Evolutionary conservation across 768 basidiomycete species (phyloP), one percentile per base, ranked within the genome.

Genomic region (Neoboletus brunneissimus): DNA sequence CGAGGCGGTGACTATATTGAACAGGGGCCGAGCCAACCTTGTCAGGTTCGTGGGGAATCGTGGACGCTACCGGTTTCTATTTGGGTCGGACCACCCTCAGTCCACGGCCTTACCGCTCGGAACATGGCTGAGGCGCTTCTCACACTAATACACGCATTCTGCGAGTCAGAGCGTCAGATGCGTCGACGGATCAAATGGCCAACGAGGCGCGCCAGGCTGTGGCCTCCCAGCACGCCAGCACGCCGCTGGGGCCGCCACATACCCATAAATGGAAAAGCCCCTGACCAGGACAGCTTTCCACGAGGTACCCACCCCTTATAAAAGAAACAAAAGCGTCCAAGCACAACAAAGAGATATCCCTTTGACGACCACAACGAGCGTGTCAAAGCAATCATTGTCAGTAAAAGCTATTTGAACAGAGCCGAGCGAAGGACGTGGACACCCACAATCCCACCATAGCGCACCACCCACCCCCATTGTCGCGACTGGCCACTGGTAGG

Each of bases 351-450:
- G 35, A 42, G 29, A 34, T n/a, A n/a, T n/a, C 35, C 35, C 48
- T 34, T 59, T 56, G 42, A 32, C 42, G 34, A 31, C 57, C 61
- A 58, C 52, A 20, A 40, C 20, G 9, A 22, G 4, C 7, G 18
- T 23, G 32, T 55, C 65, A 65, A 69, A 69, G 65, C 54, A 38
- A 48, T 22, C 49, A 5, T 22, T 13, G 51, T 51, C 46, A 34
- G 44, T 32, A 38, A 57, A 57, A 44, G 6, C 31, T 68, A 72
- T 66, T 64, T 73, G 54, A 72, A 53, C 59, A 10, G 27, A n/a
- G 47, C n/a, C 45, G 51, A 23, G 32, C 44, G 23, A 25, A 48
- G 22, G 22, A 31, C 48, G 35, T 40, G 29, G 22, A 55, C 45
- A 49, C 23, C 49, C 47, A 56, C 44, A 47, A 20, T 42, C 37